Evolutionary conservation across 345 rosid genomes (phyloP).

Genomic region (Reutealis trisperma): DNA sequence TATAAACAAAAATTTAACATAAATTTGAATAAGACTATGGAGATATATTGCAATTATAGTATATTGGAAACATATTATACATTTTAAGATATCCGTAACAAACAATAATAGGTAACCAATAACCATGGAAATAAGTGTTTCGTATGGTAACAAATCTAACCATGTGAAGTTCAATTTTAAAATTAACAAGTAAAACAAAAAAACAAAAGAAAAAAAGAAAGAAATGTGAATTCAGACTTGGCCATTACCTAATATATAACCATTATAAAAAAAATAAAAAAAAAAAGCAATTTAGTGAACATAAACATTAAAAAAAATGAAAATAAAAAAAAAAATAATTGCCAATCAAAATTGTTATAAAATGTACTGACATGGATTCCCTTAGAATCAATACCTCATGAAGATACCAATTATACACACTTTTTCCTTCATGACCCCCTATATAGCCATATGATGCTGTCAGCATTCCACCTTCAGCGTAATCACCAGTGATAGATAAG

Average conservation of each 20-base stretch:
- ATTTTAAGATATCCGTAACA: not conserved
- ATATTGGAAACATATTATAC: too few species aligned
- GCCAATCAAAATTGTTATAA: not conserved
- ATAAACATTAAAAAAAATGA: not conserved
- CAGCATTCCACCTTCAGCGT: constrained; percentile 72
- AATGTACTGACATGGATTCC: constrained; percentile 8
- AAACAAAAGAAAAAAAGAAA: not conserved
- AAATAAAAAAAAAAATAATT: not conserved
- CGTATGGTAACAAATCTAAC: not conserved
- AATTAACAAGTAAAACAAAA: too few species aligned
- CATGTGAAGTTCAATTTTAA: not conserved
- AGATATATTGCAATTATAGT: not conserved
- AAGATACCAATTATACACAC: constrained; percentile 81
- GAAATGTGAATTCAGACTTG: not conserved
- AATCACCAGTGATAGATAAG: constrained; percentile 89
- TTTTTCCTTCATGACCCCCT: constrained; percentile 96
- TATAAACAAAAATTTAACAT: not conserved
- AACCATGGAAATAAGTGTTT: not conserved
- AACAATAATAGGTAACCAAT: not conserved
- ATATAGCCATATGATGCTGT: constrained; percentile 96
- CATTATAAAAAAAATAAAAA: not conserved
- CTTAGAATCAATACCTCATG: constrained; percentile 65
- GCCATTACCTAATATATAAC: not conserved
- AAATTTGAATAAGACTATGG: not conserved
- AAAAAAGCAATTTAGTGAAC: not conserved